Evolutionary conservation across 1,284 basidiomycete genomes (phyloP), one percentile per base, ranked within the genome.

Genomic region (Dichomitus squalens): DNA sequence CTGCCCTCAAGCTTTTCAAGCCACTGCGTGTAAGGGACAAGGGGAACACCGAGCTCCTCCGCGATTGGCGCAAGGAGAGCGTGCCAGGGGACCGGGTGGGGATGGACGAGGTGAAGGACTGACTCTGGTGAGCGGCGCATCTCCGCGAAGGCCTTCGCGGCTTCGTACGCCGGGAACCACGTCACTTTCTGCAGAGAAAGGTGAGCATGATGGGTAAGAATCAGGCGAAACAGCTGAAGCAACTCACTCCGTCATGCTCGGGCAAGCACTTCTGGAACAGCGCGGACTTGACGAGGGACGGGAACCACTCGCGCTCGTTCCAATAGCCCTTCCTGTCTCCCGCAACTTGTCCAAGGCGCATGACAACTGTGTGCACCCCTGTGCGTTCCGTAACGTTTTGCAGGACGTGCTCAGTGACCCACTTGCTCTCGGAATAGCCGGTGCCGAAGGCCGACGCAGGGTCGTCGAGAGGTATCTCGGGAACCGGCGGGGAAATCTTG

Each of bases 241-340:
- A 12, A 14, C n/a, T n/a, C 8, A 11, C n/a, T 36, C 27, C 2
- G 16, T 2, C 14, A 52, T 63, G 43, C 36, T 66, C 49, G 1
- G 73, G 73, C 4, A 77, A 57, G 6, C 48, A 66, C 2, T 66
- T 63, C 1, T 73, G 59, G 8, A 62, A 56, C 0, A 66, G 33
- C 12, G 66, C 66, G 0, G 72, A 73, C 50, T 74, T 70, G 18
- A 80, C 68, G 1, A 81, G 65, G 35, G 71, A 67, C 1, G 79
- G 79, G 6, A 79, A 65, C 79, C 79, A 81, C 49, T 82, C 79
- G 11, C 64, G 69, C 31, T 68, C 63, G 27, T 73, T 75, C 79
- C 80, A 81, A 8, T 66, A 68, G 1, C 79, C 80, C 49, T 69
- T 73, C 4, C 58, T 51, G 5, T 64, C 59, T 1, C 79, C 77